Percentiles rank a stretch among this genome's conserved stretches.
These are phyloP conservation scores for Macadamia tetraphylla DNA, from an alignment of 164 flowering plant genomes.

Conservation along the genomic window DNA sequence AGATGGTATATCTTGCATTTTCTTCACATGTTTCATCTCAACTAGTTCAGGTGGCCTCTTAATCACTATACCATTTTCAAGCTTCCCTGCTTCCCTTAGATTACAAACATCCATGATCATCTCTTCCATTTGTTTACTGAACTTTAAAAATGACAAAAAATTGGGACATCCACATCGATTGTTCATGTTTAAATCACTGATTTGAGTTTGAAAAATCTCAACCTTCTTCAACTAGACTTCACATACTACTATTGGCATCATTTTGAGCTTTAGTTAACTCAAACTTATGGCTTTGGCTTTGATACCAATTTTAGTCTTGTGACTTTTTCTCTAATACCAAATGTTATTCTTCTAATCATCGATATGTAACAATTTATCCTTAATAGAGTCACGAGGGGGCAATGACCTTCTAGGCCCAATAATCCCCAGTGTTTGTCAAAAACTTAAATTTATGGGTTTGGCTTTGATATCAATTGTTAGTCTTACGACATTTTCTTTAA, in stretches of 20 bases:
- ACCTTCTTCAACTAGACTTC: background rate
- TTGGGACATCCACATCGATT: background rate
- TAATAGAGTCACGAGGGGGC: too few relatives aligned
- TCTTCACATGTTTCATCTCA: background rate
- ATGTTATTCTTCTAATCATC: too few relatives aligned
- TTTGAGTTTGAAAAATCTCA: background rate
- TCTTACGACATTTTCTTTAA: too few relatives aligned
- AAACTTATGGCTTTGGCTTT: too few relatives aligned
- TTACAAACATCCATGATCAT: background rate
- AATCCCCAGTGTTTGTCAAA: too few relatives aligned
- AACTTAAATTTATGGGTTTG: too few relatives aligned
- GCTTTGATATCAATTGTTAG: too few relatives aligned
- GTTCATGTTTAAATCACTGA: background rate
- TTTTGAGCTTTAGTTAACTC: background rate
- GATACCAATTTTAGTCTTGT: too few relatives aligned
- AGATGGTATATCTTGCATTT: background rate
- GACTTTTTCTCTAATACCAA: too few relatives aligned
- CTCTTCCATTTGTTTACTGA: background rate
- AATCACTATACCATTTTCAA: slow-evolving; percentile 4
- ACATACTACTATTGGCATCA: background rate
- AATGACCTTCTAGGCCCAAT: too few relatives aligned
- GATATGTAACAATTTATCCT: too few relatives aligned
- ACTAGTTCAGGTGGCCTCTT: background rate
- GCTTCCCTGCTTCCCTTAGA: background rate
- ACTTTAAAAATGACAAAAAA: background rate